phyloP scores from a whole-genome alignment of 1,139 yeast genomes.

The Chernovozyma sophiae-reginae region DNA sequence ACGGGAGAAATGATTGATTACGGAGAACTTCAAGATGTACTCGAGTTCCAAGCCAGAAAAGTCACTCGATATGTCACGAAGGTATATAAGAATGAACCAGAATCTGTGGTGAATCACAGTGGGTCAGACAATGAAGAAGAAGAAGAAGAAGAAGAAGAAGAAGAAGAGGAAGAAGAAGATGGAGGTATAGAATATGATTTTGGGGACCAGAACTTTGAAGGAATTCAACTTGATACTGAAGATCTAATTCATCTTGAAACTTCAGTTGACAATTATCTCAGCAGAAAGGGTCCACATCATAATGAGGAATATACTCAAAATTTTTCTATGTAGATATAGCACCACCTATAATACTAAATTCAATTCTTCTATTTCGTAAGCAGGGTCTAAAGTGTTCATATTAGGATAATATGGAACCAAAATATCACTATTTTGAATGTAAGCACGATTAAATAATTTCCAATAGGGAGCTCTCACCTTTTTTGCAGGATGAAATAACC shows the following conservation, averaged over 20 bases:
- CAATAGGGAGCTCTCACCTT: slow-evolving; percentile 85
- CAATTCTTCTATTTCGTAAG: slow-evolving; percentile 33
- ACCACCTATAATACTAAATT: slow-evolving; percentile 23
- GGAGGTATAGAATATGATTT: background rate
- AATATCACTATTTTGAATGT: slow-evolving; percentile 69
- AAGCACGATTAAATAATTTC: slow-evolving; percentile 75
- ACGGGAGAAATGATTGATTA: slow-evolving; percentile 16
- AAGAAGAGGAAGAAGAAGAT: background rate
- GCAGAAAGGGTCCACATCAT: background rate
- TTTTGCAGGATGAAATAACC: slow-evolving; percentile 89
- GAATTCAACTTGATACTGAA: slow-evolving; percentile 1
- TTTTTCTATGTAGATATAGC: too few species aligned
- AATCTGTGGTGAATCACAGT: slow-evolving; percentile 11
- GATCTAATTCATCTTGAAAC: slow-evolving; percentile 6
- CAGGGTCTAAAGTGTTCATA: slow-evolving; percentile 28
- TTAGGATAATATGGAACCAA: slow-evolving; percentile 82
- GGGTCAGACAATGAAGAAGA: background rate
- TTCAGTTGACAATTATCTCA: background rate
- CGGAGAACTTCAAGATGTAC: slow-evolving; percentile 33
- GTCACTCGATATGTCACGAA: slow-evolving; percentile 44
- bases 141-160: background rate
- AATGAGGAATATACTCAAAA: background rate
- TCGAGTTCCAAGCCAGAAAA: slow-evolving; percentile 50
- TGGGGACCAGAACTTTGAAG: background rate
- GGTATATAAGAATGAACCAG: slow-evolving; percentile 36